Evolutionary conservation across 2,329 filamentous ascomycete species (phyloP), one percentile per base, ranked within the genome.

Genomic region (Metarhizium robertsii): DNA sequence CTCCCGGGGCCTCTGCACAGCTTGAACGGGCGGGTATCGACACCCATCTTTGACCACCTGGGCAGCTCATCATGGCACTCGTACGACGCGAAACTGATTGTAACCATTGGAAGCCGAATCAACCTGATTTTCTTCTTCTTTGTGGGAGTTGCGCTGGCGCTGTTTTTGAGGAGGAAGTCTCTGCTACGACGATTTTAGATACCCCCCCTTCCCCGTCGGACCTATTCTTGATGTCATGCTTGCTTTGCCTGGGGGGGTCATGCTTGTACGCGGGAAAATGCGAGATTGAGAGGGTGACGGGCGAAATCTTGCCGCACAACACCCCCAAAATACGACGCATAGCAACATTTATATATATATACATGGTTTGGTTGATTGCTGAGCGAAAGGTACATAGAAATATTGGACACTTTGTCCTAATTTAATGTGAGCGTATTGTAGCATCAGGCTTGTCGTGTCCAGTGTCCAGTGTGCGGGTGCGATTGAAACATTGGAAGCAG

Each of bases 41-140:
- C 72, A 2, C 71, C 72, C 10, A 61, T 74, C 3, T 73, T 74
- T 58, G 64, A 70, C 40, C 72, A 74, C 56, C 63, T 74, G 7
- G 72, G 72, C 45, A 70, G 69, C 54, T 73, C 71, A 18, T 73
- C 70, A 4, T 74, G 72, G 71, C 72, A 74, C 59, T 69, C 67
- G 6, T 71, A 67, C 49, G 71, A 74, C 53, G 71, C 61, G 6
- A 59, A 55, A 38, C 57, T 62, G 46, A 61, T 62, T 36, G 54
- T 59, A 2, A 57, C 57, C 1, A 54, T 62, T 36, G 60, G 61
- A 29, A 58, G 53, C 13, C 54, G 53, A 14, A 20, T 55, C 11
- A 54, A 61, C 36, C 52, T 60, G 10, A 45, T 61, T 38, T 51
- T 60, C 25, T 58, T 62, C 53, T 61, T 61, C 50, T 58, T 60